Percentiles rank a stretch among this genome's conserved stretches.
phyloP scores from a whole-genome alignment of 257 asterid species.

The Craterostigma plantagineum region DNA sequence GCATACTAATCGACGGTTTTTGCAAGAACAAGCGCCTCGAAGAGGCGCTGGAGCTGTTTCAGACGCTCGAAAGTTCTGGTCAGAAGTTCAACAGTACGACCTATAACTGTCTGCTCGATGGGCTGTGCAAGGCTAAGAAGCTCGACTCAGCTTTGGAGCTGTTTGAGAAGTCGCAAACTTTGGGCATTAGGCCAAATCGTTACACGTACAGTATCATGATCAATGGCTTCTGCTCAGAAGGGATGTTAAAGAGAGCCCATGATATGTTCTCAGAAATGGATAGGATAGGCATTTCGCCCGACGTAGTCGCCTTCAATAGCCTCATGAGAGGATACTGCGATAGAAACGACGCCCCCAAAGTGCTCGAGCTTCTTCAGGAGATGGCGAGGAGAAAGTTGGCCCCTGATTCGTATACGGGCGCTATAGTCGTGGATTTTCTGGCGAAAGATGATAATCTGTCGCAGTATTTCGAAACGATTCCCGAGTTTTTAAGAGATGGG shows the following conservation, averaged over 20 bases:
- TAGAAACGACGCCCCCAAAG: slow-evolving; percentile 1
- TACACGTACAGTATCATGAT: slow-evolving; percentile 1
- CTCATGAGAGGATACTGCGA: slow-evolving; percentile 54
- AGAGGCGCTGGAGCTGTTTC: slow-evolving; percentile 1
- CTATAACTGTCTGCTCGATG: slow-evolving; percentile 1
- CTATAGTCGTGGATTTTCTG: slow-evolving; percentile 40
- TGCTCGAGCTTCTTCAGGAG: slow-evolving; percentile 13
- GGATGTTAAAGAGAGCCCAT: slow-evolving; percentile 1
- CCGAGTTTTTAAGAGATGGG: slow-evolving; percentile 26
- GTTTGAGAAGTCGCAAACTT: not conserved
- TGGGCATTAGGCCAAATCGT: not conserved
- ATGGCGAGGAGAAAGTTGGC: slow-evolving; percentile 2
- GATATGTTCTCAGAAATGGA: slow-evolving; percentile 4
- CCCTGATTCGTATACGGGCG: slow-evolving; percentile 4
- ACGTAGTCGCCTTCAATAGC: slow-evolving; percentile 33
- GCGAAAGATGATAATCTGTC: slow-evolving; percentile 35
- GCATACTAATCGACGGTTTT: slow-evolving; percentile 16
- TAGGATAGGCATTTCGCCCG: slow-evolving; percentile 29
- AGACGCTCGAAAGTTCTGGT: not conserved
- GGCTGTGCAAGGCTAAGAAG: slow-evolving; percentile 5
- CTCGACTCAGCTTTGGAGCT: slow-evolving; percentile 4
- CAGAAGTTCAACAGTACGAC: not conserved
- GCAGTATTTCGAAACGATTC: slow-evolving; percentile 31
- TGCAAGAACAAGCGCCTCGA: slow-evolving; percentile 6
- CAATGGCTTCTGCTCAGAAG: slow-evolving; percentile 4